phyloP scores from a whole-genome alignment of 2,329 filamentous ascomycete species.

The Hypoxylon sp. region DNA sequence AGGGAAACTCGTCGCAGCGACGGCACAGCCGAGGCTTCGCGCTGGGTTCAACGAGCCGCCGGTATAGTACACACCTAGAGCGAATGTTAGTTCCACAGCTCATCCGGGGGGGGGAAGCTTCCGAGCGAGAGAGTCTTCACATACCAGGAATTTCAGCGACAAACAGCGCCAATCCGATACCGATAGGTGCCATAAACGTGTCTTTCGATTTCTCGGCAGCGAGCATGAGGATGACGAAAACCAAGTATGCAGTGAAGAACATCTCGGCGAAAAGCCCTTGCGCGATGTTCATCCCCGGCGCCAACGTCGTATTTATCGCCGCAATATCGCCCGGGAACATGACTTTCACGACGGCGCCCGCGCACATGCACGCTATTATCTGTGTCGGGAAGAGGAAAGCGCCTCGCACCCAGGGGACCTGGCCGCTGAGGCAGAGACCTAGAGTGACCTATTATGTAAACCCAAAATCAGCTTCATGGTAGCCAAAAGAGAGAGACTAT shows the following conservation, averaged over 20 bases:
- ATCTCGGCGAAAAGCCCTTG: constrained; percentile 69
- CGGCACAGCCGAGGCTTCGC: constrained; percentile 55
- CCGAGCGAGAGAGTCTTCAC: constrained; percentile 14
- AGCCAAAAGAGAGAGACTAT: not conserved
- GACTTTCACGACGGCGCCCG: constrained; percentile 62
- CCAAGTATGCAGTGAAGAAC: constrained; percentile 67
- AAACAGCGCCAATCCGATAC: constrained; percentile 72
- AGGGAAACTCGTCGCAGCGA: constrained; percentile 49
- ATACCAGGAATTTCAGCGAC: constrained; percentile 54
- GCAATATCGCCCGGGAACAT: constrained; percentile 61
- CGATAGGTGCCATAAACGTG: constrained; percentile 71
- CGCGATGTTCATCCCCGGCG: constrained; percentile 45
- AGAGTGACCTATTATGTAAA: constrained; percentile 54
- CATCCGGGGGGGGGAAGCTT: no score
- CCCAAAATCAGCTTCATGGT: no score
- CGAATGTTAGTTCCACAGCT: not conserved
- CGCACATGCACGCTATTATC: constrained; percentile 61
- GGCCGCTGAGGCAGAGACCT: constrained; percentile 60
- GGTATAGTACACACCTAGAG: constrained; percentile 51
- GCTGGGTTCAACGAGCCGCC: constrained; percentile 55
- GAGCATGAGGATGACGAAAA: constrained; percentile 70
- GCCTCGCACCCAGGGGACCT: constrained; percentile 56
- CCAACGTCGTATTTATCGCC: constrained; percentile 30
- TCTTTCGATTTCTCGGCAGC: constrained; percentile 72
- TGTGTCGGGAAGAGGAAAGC: constrained; percentile 60